Evolutionary conservation across 1,139 yeast genomes (phyloP), one percentile per base, ranked within the genome.

Genomic region (Yamadazyma sp.): DNA sequence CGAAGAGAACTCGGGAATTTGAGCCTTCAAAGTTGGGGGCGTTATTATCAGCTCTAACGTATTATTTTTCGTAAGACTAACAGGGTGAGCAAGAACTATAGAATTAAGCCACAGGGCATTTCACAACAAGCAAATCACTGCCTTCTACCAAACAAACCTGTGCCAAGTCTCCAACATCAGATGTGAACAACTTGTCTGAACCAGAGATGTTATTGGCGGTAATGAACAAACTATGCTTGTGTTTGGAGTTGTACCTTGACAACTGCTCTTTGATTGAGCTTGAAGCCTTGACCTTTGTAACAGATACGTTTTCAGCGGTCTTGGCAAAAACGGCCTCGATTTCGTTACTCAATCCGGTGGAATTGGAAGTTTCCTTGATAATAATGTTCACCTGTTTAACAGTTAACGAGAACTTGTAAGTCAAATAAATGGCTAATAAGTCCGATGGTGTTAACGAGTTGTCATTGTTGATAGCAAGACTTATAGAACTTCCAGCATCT

Each of bases 371-470:
- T 18, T 29, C 31, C 30, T 49, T 52, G n/a, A 62, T 53, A 34
- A 46, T 57, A 11, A 62, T 45, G 29, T 55, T 60, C 2, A 63
- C 46, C 5, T 43, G 39, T 5, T 47, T 35, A 12, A 39, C 40
- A 16, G 42, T 45, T 2, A 44, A 40, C 6, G 48, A 31, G 33
- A 65, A 47, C 37, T 54, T 55, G 32, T 50, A 50, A 16, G 57
- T 55, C 32, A 61, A 42, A 38, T 60, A 57, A 17, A 67, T 45
- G 2, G 66, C 54, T 29, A 66, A 56, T 32, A 63, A 52, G 39
- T 67, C 73, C 22, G 64, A 61, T 1, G 61, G 48, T 41, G 67
- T 62, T 36, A 67, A 53, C n/a, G 59, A 45, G 45, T 62, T 62
- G 37, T 62, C 63, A 45, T 62, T 64, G 35, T 52, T 56, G 35